Evolutionary conservation across 139 green algal species (phyloP).

Genomic region (Astrephomene gubernaculifera): DNA sequence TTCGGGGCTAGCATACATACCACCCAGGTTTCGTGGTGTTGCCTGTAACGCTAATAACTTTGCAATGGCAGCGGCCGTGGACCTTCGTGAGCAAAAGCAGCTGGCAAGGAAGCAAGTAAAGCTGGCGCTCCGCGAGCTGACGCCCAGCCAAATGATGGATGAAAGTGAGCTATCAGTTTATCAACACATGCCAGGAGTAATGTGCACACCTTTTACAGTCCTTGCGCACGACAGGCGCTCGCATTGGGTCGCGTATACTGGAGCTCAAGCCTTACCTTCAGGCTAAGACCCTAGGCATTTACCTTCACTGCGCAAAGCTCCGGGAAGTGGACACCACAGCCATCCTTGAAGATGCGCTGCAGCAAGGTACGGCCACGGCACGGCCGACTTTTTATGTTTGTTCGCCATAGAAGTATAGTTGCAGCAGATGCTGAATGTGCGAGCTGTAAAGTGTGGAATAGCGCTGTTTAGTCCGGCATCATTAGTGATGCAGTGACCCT

Average conservation of each 20-base stretch:
- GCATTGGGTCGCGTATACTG: slow-evolving; percentile 58
- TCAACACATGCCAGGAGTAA: background rate
- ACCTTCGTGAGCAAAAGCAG: slow-evolving; percentile 18
- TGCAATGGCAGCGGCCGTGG: background rate
- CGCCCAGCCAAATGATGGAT: background rate
- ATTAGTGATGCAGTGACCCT: no score
- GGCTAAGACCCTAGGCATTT: slow-evolving; percentile 63
- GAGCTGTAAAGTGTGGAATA: no score
- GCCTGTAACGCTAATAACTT: no score
- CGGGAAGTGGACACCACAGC: slow-evolving; percentile 79
- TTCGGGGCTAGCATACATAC: no score
- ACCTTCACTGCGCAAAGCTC: slow-evolving; percentile 74
- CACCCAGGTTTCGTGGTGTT: no score
- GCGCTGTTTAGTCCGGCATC: no score
- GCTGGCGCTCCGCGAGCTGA: background rate
- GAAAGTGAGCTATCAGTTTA: background rate
- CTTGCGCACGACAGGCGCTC: slow-evolving; percentile 31
- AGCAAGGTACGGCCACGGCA: slow-evolving; percentile 50
- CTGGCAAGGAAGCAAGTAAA: slow-evolving; percentile 12
- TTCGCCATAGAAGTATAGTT: no score
- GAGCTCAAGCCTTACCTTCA: slow-evolving; percentile 46
- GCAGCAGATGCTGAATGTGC: no score
- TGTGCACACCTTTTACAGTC: background rate
- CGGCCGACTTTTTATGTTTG: no score
- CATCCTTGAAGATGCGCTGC: slow-evolving; percentile 61